Base-by-base conservation (phyloP, 1,139 yeast species). In the Pichia sp. region DNA sequence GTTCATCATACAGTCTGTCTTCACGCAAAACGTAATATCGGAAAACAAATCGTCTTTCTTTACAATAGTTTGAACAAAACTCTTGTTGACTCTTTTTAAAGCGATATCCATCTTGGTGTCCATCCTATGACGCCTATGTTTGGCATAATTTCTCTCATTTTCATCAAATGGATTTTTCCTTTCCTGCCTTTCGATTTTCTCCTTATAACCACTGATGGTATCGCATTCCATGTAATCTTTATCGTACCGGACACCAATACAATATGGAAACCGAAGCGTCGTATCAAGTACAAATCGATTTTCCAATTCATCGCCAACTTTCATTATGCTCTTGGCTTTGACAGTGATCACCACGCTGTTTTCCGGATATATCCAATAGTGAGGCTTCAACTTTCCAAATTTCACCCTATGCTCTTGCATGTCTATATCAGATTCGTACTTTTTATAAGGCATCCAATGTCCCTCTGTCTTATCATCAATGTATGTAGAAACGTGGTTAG, bases 281-380 rank as follows among this genome's bases (percentile, higher is more conserved):
- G 85, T 74, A 0, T 83, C 86, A 0, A 83, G 80, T 1, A 83
- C 82, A 62, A 81, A 90, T 3, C 75, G 74, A 19, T 64, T 67
- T 19, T 72, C 74, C 3, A 10, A 5, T 16, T 42, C 31, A 18
- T 36, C 50, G 12, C 8, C 46, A 3, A 13, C 13, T 22, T 37
- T 47, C 7, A 28, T 18, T 2, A 55, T 47, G n/a, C 70, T 53
- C 51, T 78, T 66, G 0, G 96, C 96, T 63, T 87, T 88, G 9
- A 91, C 80, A 64, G 90, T 96, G n/a, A 93, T 65, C 0, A 91
- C 95, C 1, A 90, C 63, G 1, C 96, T 85, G 44, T 87, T 80
- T 37, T 73, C 70, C 0, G 98, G 97, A 55, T 83, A 72, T 28
- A 93, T 86, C 95, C 96, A 90, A 55, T 75, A 76, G 43, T 75